phyloP scores from a whole-genome alignment of 2,329 filamentous ascomycete genomes.

The Magnaporthiopsis incrustans region DNA sequence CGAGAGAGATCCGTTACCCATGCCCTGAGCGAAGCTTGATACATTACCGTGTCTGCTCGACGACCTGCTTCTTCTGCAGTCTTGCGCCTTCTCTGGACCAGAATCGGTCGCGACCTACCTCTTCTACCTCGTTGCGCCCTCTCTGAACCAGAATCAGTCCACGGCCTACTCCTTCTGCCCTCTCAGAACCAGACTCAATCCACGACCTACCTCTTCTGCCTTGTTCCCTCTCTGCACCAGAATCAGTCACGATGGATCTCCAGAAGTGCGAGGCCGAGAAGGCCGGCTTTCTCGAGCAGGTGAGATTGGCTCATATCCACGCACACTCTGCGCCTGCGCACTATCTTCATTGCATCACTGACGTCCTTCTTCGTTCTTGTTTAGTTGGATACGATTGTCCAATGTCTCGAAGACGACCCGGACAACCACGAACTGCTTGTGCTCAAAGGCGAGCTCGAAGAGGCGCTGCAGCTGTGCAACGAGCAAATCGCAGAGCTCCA shows the following conservation, averaged over 20 bases:
- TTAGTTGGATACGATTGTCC: slow-evolving; percentile 69
- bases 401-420: slow-evolving; percentile 71
- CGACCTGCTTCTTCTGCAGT: too few species aligned
- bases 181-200: neutral
- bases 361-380: neutral
- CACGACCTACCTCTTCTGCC: neutral
- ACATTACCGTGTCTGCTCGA: too few species aligned
- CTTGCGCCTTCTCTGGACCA: too few species aligned
- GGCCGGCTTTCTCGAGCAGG: slow-evolving; percentile 49
- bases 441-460: slow-evolving; percentile 73
- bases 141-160: too few species aligned
- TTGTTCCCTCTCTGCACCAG: neutral
- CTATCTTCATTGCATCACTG: neutral
- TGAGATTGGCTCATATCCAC: slow-evolving; percentile 20
- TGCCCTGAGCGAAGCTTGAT: too few species aligned
- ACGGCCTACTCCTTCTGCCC: too few species aligned
- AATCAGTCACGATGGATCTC: slow-evolving; percentile 24
- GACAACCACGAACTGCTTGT: slow-evolving; percentile 70
- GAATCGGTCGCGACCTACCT: too few species aligned
- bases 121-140: too few species aligned
- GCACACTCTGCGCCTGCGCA: neutral
- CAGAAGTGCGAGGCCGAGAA: slow-evolving; percentile 41
- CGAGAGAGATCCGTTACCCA: too few species aligned
- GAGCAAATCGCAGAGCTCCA: slow-evolving; percentile 75
- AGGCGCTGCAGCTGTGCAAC: slow-evolving; percentile 71